Evolutionary conservation across 306 rosid species (phyloP).

Genomic region (Chamaecrista fasciculata): DNA sequence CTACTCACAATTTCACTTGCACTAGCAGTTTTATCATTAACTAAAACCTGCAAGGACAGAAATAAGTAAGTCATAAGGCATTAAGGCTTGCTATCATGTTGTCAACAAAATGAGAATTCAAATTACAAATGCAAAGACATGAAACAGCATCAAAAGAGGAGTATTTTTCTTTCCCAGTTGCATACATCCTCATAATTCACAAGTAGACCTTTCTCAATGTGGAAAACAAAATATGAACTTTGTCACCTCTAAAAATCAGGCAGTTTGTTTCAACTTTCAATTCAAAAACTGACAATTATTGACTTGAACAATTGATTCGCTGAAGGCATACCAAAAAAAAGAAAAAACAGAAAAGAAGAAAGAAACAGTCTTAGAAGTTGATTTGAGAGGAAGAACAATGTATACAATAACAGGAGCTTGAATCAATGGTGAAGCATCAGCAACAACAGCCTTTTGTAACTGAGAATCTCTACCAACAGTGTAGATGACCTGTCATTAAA

Average conservation of each 20-base stretch:
- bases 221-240: neutral
- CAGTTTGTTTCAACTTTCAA: constrained; percentile 8
- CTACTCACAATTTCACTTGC: constrained; percentile 96
- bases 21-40: constrained; percentile 90
- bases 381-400: constrained; percentile 24
- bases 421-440: constrained; percentile 68
- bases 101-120: constrained; percentile 16
- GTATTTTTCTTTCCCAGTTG: neutral
- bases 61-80: constrained; percentile 31
- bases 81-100: constrained; percentile 13
- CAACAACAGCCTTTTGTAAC: constrained; percentile 64
- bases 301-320: constrained; percentile 9
- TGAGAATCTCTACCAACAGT: constrained; percentile 89
- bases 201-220: neutral
- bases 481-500: constrained; percentile 72
- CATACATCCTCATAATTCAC: neutral
- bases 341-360: constrained; percentile 15
- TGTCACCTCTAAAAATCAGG: neutral
- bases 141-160: constrained; percentile 1
- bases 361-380: constrained; percentile 22
- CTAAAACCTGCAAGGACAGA: constrained; percentile 71
- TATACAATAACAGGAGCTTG: constrained; percentile 80
- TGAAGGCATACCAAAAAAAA: constrained; percentile 4
- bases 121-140: neutral
- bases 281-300: neutral